These are phyloP conservation scores for Globisporangium canariense DNA, from an alignment of 352 stramenopile species.

Conservation along the genomic window DNA sequence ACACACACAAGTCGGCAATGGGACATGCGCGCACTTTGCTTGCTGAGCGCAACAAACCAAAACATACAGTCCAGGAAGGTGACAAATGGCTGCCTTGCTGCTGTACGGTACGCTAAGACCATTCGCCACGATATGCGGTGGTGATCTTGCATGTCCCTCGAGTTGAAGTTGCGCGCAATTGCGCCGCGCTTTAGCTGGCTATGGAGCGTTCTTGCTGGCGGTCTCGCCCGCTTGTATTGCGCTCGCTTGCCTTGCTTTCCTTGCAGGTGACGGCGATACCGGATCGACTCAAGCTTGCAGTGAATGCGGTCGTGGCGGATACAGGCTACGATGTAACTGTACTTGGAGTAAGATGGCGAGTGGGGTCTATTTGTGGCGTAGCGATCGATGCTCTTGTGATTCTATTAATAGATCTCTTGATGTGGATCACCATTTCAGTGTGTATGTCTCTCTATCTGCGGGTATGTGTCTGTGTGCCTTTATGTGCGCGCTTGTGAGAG, in stretches of 20 bases:
- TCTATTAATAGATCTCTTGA: background rate
- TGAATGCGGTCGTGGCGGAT: no score
- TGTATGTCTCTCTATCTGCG: background rate
- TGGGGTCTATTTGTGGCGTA: conserved; percentile 1
- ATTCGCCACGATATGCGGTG: background rate
- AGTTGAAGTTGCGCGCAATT: conserved; percentile 8
- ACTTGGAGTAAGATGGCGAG: background rate
- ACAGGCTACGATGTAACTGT: no score
- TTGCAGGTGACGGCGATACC: background rate
- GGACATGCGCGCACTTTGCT: background rate
- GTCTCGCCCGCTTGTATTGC: background rate
- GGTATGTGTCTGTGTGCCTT: background rate
- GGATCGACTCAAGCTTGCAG: background rate
- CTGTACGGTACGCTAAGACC: background rate
- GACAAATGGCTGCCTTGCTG: conserved; percentile 8
- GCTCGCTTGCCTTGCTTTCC: background rate
- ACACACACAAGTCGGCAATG: conserved; percentile 1
- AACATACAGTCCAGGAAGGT: background rate
- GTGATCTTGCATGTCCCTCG: conserved; percentile 2
- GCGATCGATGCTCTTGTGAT: background rate
- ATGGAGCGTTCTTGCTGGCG: no score
- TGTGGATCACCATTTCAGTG: background rate
- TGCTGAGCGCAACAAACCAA: conserved; percentile 1
- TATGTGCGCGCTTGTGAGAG: background rate
- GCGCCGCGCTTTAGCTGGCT: background rate